Base-by-base conservation (phyloP, 1,284 basidiomycete genomes). In the Flammula alnicola region DNA sequence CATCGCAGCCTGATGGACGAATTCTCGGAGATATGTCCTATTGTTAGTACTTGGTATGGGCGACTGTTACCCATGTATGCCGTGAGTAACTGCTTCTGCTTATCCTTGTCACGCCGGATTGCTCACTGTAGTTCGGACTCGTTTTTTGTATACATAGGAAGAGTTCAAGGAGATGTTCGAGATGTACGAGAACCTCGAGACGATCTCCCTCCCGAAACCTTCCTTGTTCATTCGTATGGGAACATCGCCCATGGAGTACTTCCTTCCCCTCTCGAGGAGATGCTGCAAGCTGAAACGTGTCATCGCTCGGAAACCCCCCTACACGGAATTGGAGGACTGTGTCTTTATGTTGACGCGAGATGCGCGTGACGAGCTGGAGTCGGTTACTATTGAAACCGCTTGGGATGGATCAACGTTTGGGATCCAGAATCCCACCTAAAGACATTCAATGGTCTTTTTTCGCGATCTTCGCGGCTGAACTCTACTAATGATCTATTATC, bases 171-270 rank as follows among this genome's bases (percentile, higher is more conserved):
- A 22, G n/a, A 49, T 55, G 44, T 57, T 57, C 36, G 26, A 23
- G 12, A 47, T 50, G 46, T 52, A 44, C 14, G 50, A 54, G 4
- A 27, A 55, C 23, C 36, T 57, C 2, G 50, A 55, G 20, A 46
- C 35, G 1, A 52, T 57, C n/a, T 46, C 38, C 2, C 40, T 59
- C 2, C 50, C 55, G 3, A 17, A 16, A 14, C 32, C 44, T 1
- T 44, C 50, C 1, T 17, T 48, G 2, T 37, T 55, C 10, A 35
- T 52, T 2, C 33, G 49, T 20, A 52, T 55, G 44, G 17, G 26
- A 2, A 23, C 33, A 17, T 39, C 47, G 2, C 33, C 38, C 10
- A 23, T 44, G 11, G 38, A 43, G 0, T 57, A 50, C 30, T 57
- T 57, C 35, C n/a, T 11, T 6, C 30, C 23, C 12, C 17, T 59